Conservation (phyloP, 2,329 filamentous ascomycete genomes). For the Chrysosporium keratinophilum region DNA sequence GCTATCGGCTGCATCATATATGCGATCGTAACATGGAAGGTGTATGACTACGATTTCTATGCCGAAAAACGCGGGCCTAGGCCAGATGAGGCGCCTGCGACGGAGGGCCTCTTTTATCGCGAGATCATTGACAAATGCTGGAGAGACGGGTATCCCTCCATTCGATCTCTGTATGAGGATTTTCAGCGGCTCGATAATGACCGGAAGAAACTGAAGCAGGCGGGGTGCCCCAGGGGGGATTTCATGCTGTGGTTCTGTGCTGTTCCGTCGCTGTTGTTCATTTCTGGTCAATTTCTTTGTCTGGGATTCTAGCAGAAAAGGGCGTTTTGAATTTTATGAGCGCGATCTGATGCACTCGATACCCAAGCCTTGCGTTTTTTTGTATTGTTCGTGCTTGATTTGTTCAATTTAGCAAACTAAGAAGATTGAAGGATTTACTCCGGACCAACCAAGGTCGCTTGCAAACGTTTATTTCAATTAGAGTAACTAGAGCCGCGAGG, state of each 20-base stretch:
- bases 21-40: constrained; percentile 14
- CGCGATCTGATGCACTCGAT: too few relatives aligned
- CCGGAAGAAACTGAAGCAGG: too few relatives aligned
- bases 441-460: too few relatives aligned
- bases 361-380: too few relatives aligned
- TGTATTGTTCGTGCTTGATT: too few relatives aligned
- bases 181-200: constrained; percentile 2
- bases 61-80: constrained; percentile 12
- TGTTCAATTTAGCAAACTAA: too few relatives aligned
- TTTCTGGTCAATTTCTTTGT: not conserved
- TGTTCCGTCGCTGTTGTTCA: constrained; percentile 3
- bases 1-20: constrained; percentile 16
- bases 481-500: too few relatives aligned
- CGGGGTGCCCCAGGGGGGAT: not conserved
- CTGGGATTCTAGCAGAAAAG: too few relatives aligned
- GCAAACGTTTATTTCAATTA: too few relatives aligned
- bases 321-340: too few relatives aligned
- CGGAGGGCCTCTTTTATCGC: constrained; percentile 5
- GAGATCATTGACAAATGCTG: constrained; percentile 13
- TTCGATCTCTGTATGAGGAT: constrained; percentile 13
- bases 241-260: constrained; percentile 11
- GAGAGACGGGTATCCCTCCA: constrained; percentile 11
- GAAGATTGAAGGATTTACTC: too few relatives aligned
- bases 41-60: constrained; percentile 16
- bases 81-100: constrained; percentile 12